phyloP scores from a whole-genome alignment of 768 basidiomycete species.

The Leucocoprinus leucothites region DNA sequence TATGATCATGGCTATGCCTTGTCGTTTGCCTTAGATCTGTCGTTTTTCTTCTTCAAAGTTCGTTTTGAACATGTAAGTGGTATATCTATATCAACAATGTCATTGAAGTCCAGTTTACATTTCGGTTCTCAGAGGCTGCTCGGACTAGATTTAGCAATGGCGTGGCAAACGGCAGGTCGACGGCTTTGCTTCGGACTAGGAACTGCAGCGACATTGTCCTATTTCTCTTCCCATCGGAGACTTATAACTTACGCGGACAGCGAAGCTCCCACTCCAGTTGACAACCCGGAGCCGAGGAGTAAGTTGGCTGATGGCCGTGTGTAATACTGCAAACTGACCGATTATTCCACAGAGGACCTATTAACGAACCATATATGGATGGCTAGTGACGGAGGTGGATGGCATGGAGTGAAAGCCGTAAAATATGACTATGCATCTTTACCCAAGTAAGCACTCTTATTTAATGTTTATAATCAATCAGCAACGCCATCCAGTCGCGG shows the following conservation, averaged over 20 bases:
- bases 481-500: background rate
- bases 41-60: background rate
- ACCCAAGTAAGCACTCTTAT: slow-evolving; percentile 1
- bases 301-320: background rate
- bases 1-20: background rate
- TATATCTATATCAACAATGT: background rate
- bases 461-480: background rate
- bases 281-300: background rate
- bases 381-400: background rate
- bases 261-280: background rate
- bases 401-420: background rate
- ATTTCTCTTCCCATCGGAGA: background rate
- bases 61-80: background rate
- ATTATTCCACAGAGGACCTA: background rate
- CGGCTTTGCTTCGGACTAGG: background rate
- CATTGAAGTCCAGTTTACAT: background rate
- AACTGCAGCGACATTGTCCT: background rate
- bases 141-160: too few relatives aligned
- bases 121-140: too few relatives aligned
- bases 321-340: background rate
- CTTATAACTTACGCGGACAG: background rate
- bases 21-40: background rate
- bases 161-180: background rate
- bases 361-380: background rate
- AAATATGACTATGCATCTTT: slow-evolving; percentile 1